These are phyloP conservation scores for Cladosporium oxysporum DNA, from an alignment of 2,329 filamentous ascomycete genomes.

Conservation along the genomic window DNA sequence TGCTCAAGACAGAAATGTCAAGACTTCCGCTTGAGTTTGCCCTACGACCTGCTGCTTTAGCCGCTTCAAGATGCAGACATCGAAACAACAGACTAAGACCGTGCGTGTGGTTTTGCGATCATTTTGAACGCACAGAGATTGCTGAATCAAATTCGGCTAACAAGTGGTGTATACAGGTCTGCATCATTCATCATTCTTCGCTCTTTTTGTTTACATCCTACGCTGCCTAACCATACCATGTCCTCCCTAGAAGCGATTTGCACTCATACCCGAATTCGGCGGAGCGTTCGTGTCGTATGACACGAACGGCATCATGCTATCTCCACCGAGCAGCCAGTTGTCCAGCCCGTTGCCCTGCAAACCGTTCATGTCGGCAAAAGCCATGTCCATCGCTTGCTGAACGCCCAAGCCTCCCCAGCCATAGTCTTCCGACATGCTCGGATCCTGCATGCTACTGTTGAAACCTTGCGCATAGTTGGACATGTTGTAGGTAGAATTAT, in stretches of 20 bases:
- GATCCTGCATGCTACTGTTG: slow-evolving; percentile 20
- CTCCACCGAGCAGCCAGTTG: slow-evolving; percentile 35
- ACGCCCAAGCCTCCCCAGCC: slow-evolving; percentile 37
- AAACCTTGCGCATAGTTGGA: slow-evolving; percentile 8
- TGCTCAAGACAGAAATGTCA: too few species aligned
- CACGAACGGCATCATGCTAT: slow-evolving; percentile 22
- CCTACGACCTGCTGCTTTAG: too few species aligned
- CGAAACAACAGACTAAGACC: too few species aligned
- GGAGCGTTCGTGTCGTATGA: slow-evolving; percentile 10
- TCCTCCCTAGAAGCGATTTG: background rate
- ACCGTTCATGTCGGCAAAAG: slow-evolving; percentile 36
- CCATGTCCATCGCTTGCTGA: slow-evolving; percentile 40
- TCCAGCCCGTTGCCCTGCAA: slow-evolving; percentile 36
- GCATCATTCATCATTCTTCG: background rate
- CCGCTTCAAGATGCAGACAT: too few species aligned
- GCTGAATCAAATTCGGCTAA: background rate
- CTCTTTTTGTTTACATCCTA: background rate
- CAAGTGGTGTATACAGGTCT: background rate
- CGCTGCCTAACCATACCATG: background rate
- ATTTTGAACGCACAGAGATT: background rate
- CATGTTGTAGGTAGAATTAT: slow-evolving; percentile 6
- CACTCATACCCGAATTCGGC: background rate
- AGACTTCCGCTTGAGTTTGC: too few species aligned
- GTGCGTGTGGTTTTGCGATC: background rate
- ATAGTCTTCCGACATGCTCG: slow-evolving; percentile 27